Base-by-base conservation (phyloP, 495 filamentous ascomycete genomes). In the Diplogelasinospora grovesii region DNA sequence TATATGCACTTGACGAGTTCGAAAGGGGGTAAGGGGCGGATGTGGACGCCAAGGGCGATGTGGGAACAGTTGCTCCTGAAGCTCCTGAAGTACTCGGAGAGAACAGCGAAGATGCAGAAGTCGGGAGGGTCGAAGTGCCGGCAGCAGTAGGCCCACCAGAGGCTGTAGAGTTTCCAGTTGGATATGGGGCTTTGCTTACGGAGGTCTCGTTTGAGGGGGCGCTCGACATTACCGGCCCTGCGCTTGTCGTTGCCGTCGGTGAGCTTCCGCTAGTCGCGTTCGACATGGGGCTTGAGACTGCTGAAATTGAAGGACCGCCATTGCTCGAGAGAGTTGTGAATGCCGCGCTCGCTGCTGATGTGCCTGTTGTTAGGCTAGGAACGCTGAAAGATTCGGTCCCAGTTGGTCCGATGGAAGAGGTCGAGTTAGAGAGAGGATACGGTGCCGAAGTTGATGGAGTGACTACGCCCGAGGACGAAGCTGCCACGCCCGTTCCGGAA, bases 401-500 rank as follows among this genome's bases (percentile, higher is more conserved):
- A 32, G 54, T 58, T 20, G 55, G 44, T 3, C 45, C 52, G 21
- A 43, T 21, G 11, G 30, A 19, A 14, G 18, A 23, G 22, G 46
- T 59, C 8, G 29, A 50, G 44, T 61, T 63, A 1, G 46, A 49
- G 15, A 47, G 32, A 11, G 60, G 49, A 25, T 53, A 59, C 6
- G 56, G 46, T 13, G 45, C 46, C n/a, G 59, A 55, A 7, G 40
- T 46, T 2, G 52, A 46, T 9, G 35, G 18, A 4, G 19, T 8
- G 3, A n/a, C n/a, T n/a, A n/a, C n/a, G n/a, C 13, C 10, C 23
- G 21, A 42, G 10, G 44, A 35, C 9, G 45, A 23, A 19, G 27
- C 22, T 18, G 22, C 15, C 1, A 13, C n/a, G n/a, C 22, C 32
- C 9, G 42, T 46, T 26, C 33, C 47, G 9, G 25, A 36, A 14